These are phyloP conservation scores for Galerina marginata DNA, from an alignment of 768 basidiomycete species.

Conservation along the genomic window DNA sequence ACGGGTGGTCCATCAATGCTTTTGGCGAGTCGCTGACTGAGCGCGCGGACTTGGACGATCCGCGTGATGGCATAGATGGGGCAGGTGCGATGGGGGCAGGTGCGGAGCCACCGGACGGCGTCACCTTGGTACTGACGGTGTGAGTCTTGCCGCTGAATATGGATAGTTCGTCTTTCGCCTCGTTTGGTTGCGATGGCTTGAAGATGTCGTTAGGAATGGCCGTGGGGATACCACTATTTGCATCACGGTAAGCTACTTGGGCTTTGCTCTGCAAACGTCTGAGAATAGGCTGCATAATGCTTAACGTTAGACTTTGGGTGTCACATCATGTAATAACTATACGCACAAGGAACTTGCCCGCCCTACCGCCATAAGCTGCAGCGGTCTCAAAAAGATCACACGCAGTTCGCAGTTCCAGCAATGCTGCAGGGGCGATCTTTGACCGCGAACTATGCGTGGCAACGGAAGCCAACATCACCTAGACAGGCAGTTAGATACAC, in stretches of 20 bases:
- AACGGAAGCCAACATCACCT: constrained; percentile 83
- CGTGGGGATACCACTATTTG: constrained; percentile 50
- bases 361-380: constrained; percentile 66
- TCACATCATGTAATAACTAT: neutral
- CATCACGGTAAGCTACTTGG: constrained; percentile 53
- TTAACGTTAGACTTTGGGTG: constrained; percentile 3
- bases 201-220: constrained; percentile 64
- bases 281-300: constrained; percentile 62
- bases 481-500: constrained; percentile 10
- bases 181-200: constrained; percentile 47
- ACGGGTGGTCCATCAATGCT: constrained; percentile 37
- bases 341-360: constrained; percentile 71
- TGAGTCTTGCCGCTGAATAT: constrained; percentile 81
- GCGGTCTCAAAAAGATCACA: constrained; percentile 70
- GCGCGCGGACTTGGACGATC: constrained; percentile 27
- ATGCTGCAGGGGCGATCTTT: constrained; percentile 73
- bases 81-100: neutral
- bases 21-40: constrained; percentile 39
- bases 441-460: constrained; percentile 70
- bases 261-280: constrained; percentile 67
- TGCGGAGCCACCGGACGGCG: constrained; percentile 17
- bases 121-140: constrained; percentile 57
- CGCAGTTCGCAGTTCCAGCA: constrained; percentile 67
- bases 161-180: constrained; percentile 69
- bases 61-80: constrained; percentile 2